These are phyloP conservation scores for Candida arabinofermentans DNA, from an alignment of 805 yeast genomes.

Conservation along the genomic window DNA sequence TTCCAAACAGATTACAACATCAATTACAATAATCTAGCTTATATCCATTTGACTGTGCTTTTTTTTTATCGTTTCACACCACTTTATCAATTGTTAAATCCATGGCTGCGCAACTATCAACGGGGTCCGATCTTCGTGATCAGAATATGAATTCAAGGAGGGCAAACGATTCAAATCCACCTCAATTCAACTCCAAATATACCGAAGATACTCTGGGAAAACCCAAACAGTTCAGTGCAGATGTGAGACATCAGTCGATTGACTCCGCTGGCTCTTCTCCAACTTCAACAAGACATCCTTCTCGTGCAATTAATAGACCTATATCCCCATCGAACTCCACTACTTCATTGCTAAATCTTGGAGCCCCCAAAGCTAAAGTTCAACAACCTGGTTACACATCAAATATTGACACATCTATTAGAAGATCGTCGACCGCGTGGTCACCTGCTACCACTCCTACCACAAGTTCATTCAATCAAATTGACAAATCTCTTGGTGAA, in stretches of 20 bases:
- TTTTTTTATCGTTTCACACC: no score
- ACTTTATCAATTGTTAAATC: no score
- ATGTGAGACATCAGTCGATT: slow-evolving; percentile 3
- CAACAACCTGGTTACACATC: no score
- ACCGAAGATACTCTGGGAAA: slow-evolving; percentile 8
- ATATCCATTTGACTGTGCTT: no score
- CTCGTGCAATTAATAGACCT: slow-evolving; percentile 8
- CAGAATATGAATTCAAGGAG: neutral
- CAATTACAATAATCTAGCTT: no score
- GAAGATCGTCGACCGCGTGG: neutral
- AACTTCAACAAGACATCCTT: slow-evolving; percentile 19
- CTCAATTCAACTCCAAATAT: slow-evolving; percentile 16
- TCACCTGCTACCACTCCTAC: neutral
- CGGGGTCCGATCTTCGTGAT: neutral
- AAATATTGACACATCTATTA: neutral
- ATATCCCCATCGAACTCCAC: slow-evolving; percentile 15
- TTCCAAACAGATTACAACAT: no score
- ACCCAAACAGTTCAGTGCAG: neutral
- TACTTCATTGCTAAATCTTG: neutral
- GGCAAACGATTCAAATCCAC: slow-evolving; percentile 1
- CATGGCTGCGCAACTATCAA: neutral
- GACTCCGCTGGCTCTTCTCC: slow-evolving; percentile 13
- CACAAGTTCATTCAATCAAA: neutral
- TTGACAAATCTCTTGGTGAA: slow-evolving; percentile 3
- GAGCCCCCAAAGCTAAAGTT: no score